A percentile compares a stretch with the other conserved stretches of the same genome.
phyloP scores from a whole-genome alignment of 139 green algal species.

The Ettlia oleoabundans region DNA sequence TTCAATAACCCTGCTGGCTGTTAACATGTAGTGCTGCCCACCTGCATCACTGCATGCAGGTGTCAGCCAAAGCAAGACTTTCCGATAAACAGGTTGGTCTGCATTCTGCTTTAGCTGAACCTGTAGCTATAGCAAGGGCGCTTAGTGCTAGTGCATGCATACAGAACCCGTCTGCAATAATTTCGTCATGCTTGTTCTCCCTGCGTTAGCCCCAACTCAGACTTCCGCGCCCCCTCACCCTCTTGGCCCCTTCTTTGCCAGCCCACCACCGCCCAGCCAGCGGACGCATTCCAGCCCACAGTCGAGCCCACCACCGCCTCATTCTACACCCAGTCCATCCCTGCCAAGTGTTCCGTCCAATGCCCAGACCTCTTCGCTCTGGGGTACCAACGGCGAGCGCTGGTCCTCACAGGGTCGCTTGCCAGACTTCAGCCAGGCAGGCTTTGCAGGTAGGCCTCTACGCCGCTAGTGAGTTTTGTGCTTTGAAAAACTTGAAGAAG shows the following conservation, averaged over 20 bases:
- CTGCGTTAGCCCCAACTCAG: no score
- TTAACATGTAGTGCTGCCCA: background rate
- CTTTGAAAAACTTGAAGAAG: no score
- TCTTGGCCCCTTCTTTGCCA: no score
- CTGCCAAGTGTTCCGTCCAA: background rate
- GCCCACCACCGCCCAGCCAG: background rate
- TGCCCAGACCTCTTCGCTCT: slow-evolving; percentile 12
- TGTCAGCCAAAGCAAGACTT: background rate
- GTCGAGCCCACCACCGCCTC: background rate
- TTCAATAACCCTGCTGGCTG: background rate
- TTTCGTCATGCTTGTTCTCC: background rate
- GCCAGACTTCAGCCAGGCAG: slow-evolving; percentile 17
- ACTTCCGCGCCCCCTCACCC: no score
- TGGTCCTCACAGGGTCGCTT: background rate
- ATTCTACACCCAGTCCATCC: slow-evolving; percentile 1
- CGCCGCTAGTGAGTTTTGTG: background rate
- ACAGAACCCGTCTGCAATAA: no score
- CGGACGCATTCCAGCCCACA: background rate
- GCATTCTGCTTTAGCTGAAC: background rate
- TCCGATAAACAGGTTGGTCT: background rate
- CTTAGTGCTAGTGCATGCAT: no score
- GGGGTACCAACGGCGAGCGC: slow-evolving; percentile 9
- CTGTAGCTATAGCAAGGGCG: no score
- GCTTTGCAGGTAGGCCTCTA: slow-evolving; percentile 1
- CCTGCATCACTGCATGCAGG: background rate